These are phyloP conservation scores for Dioszegia hungarica DNA, from an alignment of 768 basidiomycete genomes.

Conservation along the genomic window DNA sequence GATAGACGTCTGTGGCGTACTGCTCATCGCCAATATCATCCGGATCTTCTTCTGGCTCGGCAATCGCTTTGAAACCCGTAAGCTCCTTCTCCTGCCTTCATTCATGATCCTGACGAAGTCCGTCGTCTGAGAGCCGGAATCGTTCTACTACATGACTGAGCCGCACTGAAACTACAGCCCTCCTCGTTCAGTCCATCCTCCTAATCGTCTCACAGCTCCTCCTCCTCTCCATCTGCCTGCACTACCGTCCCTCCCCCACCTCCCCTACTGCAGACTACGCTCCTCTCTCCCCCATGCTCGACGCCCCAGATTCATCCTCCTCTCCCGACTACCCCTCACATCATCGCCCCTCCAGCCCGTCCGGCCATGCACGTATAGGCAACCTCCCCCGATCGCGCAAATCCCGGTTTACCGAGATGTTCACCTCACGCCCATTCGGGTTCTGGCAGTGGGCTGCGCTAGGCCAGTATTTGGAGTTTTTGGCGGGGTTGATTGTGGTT, in stretches of 20 bases:
- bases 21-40: constrained; percentile 47
- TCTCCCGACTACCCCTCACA: neutral
- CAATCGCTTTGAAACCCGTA: constrained; percentile 46
- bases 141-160: too few species aligned
- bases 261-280: constrained; percentile 18
- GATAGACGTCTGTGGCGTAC: constrained; percentile 44
- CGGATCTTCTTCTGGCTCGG: constrained; percentile 50
- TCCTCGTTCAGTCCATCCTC: constrained; percentile 46
- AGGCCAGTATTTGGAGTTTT: constrained; percentile 46
- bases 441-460: constrained; percentile 48
- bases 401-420: too few species aligned
- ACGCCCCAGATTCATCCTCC: neutral
- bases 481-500: constrained; percentile 44
- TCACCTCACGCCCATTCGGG: constrained; percentile 40
- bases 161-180: constrained; percentile 36
- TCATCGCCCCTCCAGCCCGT: neutral
- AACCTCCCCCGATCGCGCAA: neutral
- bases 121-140: too few species aligned
- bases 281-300: constrained; percentile 29
- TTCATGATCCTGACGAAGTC: too few species aligned
- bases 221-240: constrained; percentile 47
- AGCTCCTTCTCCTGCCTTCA: too few species aligned
- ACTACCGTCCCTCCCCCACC: constrained; percentile 28
- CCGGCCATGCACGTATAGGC: neutral
- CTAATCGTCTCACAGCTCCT: constrained; percentile 48